Evolutionary conservation across 352 stramenopile species (phyloP), one percentile per base, ranked within the genome.

Genomic region (Pythium phragmiticola): DNA sequence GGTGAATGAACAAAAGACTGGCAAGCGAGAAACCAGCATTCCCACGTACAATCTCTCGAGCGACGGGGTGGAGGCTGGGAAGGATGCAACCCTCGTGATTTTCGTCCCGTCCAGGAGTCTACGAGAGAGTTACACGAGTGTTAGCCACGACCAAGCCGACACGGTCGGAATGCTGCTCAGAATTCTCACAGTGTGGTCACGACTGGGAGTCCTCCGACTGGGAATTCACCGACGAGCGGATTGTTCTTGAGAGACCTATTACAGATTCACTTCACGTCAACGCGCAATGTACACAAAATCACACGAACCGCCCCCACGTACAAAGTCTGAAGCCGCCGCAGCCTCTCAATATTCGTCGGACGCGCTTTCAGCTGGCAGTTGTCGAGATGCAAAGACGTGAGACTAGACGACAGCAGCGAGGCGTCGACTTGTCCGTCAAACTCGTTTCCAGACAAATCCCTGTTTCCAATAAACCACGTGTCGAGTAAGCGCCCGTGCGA

Each of bases 201-300:
- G 14, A 7, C 19, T 13, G 33, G n/a, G 14, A 57, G 8, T 23
- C 28, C 34, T 13, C 14, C 13, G 0, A 37, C 51, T 58, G 34
- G 34, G 19, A 58, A 48, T 12, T 34, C 36, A 6, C 51, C 53
- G 4, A 17, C 26, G 21, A 60, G 26, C 3, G 39, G 23, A 41
- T 60, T 60, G 21, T 41, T 39, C 39, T 8, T 19, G 34, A 60
- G n/a, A 7, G 53, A 60, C 7, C 53, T 60, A 30, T 39, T 26
- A n/a, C 16, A 48, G 3, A 46, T 19, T 14, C 39, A 21, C 1
- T 36, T 48, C 11, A 9, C 28, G 26, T 39, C 53, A 16, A 6
- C 0, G 6, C 14, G 39, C 17, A 9, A 21, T 17, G 12, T 23
- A 17, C 0, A 37, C 34, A n/a, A 19, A 11, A 46, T 34, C 6